phyloP scores from a whole-genome alignment of 1,284 basidiomycete genomes.

The Heterobasidion parviporum region DNA sequence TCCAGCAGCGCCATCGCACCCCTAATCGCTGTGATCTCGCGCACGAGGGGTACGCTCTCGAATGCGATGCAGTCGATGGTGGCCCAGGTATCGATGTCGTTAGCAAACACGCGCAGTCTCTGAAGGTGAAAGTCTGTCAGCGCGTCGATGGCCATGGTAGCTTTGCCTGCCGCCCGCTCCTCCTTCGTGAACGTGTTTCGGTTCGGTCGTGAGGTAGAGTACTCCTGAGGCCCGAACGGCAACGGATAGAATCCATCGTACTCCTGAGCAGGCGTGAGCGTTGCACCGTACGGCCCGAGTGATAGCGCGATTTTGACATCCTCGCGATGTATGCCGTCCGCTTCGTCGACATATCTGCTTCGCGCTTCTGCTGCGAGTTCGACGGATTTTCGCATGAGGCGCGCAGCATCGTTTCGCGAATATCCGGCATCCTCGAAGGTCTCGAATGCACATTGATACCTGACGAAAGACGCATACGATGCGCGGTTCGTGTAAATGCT shows the following conservation, averaged over 20 bases:
- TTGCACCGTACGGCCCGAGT: slow-evolving; percentile 70
- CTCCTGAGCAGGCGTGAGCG: slow-evolving; percentile 60
- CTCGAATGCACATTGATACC: slow-evolving; percentile 55
- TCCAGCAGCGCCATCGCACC: slow-evolving; percentile 43
- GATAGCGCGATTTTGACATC: slow-evolving; percentile 52
- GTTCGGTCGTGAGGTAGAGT: slow-evolving; percentile 23
- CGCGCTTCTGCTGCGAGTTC: slow-evolving; percentile 42
- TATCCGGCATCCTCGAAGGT: slow-evolving; percentile 52
- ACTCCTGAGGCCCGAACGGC: slow-evolving; percentile 57
- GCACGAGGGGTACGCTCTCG: slow-evolving; percentile 68
- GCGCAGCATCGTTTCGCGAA: slow-evolving; percentile 29
- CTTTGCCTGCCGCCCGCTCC: slow-evolving; percentile 14
- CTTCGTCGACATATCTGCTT: slow-evolving; percentile 23
- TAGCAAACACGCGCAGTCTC: slow-evolving; percentile 48
- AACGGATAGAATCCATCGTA: slow-evolving; percentile 70
- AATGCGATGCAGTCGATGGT: slow-evolving; percentile 63
- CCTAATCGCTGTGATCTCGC: slow-evolving; percentile 63
- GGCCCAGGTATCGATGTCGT: slow-evolving; percentile 42
- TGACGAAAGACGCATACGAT: slow-evolving; percentile 16
- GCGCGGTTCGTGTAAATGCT: neutral
- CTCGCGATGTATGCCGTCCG: neutral
- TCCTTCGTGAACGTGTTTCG: slow-evolving; percentile 35
- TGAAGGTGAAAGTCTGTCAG: slow-evolving; percentile 63
- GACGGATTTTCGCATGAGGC: slow-evolving; percentile 50
- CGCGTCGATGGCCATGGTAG: slow-evolving; percentile 44